Percentiles rank a stretch among this genome's conserved stretches.
phyloP scores from a whole-genome alignment of 768 basidiomycete species.

The Pleurotus giganteus region DNA sequence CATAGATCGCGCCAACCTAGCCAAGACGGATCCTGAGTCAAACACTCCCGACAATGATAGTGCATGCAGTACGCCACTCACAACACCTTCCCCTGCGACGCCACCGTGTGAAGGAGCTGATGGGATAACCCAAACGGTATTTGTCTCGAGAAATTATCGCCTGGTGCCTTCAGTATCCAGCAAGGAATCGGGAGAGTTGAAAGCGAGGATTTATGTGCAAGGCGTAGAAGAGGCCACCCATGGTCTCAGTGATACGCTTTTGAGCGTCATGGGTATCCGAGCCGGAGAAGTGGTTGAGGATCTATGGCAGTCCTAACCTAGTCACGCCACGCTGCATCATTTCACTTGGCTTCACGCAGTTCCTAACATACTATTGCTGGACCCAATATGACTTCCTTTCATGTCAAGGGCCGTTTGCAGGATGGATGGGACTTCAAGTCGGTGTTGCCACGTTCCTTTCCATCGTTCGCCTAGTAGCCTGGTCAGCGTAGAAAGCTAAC shows the following conservation, averaged over 20 bases:
- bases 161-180: slow-evolving; percentile 29
- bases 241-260: slow-evolving; percentile 41
- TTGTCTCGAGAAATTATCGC: slow-evolving; percentile 40
- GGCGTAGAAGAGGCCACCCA: slow-evolving; percentile 39
- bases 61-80: slow-evolving; percentile 20
- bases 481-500: no score
- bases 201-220: slow-evolving; percentile 32
- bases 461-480: no score
- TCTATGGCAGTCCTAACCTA: slow-evolving; percentile 14
- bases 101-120: slow-evolving; percentile 14
- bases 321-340: no score
- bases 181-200: not conserved
- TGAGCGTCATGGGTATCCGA: slow-evolving; percentile 42
- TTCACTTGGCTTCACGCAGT: no score
- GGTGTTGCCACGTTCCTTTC: no score
- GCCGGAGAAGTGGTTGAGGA: slow-evolving; percentile 46
- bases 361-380: no score
- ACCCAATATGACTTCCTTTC: no score
- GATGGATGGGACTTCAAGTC: no score
- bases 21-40: slow-evolving; percentile 5
- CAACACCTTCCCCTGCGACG: slow-evolving; percentile 21
- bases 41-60: slow-evolving; percentile 19
- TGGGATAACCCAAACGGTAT: slow-evolving; percentile 20
- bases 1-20: slow-evolving; percentile 11
- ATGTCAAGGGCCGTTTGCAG: no score